Evolutionary conservation across 805 yeast genomes (phyloP).

Genomic region (Saccharomyces paradoxus): DNA sequence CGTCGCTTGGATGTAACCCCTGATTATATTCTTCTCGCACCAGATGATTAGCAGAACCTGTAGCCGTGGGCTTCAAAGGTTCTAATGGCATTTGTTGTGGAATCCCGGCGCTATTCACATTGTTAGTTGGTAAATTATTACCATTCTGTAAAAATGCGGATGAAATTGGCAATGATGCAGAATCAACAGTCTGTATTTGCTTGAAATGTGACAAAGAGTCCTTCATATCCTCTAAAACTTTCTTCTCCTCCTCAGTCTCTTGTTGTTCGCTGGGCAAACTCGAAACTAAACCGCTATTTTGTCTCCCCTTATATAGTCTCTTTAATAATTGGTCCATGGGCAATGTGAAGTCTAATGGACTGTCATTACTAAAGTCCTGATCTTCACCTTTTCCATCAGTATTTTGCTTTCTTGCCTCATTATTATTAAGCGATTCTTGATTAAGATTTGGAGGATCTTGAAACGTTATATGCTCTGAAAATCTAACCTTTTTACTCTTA

Average conservation of each 20-base stretch:
- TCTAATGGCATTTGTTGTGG: conserved; percentile 19
- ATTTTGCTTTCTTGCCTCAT: conserved; percentile 4
- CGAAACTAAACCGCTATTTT: conserved; percentile 24
- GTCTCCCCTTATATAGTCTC: conserved; percentile 32
- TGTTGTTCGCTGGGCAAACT: conserved; percentile 28
- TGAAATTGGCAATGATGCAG: conserved; percentile 24
- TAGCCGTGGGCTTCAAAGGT: conserved; percentile 30
- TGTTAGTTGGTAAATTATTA: background rate
- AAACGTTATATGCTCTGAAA: conserved; percentile 54
- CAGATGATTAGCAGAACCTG: conserved; percentile 29
- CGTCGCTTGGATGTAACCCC: background rate
- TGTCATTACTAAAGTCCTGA: conserved; percentile 13
- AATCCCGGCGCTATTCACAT: background rate
- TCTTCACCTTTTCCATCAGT: conserved; percentile 13
- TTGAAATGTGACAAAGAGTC: conserved; percentile 68
- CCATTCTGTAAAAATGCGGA: background rate
- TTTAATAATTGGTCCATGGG: conserved; percentile 71
- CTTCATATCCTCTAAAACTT: conserved; percentile 64
- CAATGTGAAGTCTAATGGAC: conserved; percentile 47
- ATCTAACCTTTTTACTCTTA: conserved; percentile 57
- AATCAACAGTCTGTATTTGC: conserved; percentile 65
- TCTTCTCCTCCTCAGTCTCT: conserved; percentile 56
- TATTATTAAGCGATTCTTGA: background rate
- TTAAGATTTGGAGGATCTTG: conserved; percentile 20
- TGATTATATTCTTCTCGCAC: conserved; percentile 20